These are phyloP conservation scores for Pleochaeta shiraiana DNA, from an alignment of 2,329 filamentous ascomycete species.

Conservation along the genomic window DNA sequence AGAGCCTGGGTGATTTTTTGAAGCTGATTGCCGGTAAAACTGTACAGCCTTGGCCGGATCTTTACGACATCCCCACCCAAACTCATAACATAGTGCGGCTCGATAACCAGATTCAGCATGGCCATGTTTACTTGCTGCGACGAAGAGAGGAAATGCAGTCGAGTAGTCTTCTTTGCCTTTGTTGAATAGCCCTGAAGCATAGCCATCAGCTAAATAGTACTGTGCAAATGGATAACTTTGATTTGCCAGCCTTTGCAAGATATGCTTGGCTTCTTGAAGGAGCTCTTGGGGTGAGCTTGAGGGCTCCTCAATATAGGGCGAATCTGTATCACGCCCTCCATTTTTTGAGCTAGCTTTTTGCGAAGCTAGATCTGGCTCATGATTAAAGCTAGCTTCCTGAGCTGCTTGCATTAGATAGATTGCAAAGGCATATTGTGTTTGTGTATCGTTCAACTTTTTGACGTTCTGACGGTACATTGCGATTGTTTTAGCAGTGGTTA, in stretches of 20 bases:
- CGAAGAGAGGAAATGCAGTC: slow-evolving; percentile 77
- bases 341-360: slow-evolving; percentile 22
- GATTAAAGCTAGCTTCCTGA: slow-evolving; percentile 46
- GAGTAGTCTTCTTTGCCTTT: slow-evolving; percentile 88
- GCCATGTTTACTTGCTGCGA: slow-evolving; percentile 86
- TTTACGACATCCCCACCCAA: slow-evolving; percentile 87
- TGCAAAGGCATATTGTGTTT: slow-evolving; percentile 90
- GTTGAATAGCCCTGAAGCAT: slow-evolving; percentile 81
- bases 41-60: slow-evolving; percentile 84
- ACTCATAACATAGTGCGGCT: slow-evolving; percentile 87
- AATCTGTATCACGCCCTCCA: slow-evolving; percentile 24
- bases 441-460: slow-evolving; percentile 83
- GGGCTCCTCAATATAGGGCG: slow-evolving; percentile 24
- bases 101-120: slow-evolving; percentile 93
- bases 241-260: slow-evolving; percentile 68
- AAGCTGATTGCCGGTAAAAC: slow-evolving; percentile 73
- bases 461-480: slow-evolving; percentile 97
- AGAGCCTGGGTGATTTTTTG: slow-evolving; percentile 86
- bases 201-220: slow-evolving; percentile 91
- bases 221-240: slow-evolving; percentile 90
- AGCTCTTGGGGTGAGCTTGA: slow-evolving; percentile 41
- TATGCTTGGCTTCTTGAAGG: slow-evolving; percentile 68
- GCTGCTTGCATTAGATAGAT: slow-evolving; percentile 83
- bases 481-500: slow-evolving; percentile 81
- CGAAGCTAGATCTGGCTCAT: slow-evolving; percentile 20